Evolutionary conservation across 2,329 filamentous ascomycete species (phyloP).

Genomic region (Xylariaceae sp.): DNA sequence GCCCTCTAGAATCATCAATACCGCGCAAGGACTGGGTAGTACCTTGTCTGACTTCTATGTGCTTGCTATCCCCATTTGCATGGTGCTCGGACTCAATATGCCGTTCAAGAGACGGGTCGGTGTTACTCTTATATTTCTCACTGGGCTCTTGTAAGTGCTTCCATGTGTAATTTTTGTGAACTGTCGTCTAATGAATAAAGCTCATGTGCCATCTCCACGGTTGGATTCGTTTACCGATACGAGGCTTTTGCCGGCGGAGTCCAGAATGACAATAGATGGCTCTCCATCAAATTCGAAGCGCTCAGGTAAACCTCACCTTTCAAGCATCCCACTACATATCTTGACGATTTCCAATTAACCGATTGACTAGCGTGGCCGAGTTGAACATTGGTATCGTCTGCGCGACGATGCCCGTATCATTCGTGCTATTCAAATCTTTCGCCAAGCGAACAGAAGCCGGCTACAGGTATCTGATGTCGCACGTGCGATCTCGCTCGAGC

Average conservation of each 20-base stretch:
- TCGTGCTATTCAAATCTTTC: not conserved
- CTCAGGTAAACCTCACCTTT: not conserved
- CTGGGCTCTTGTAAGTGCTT: slow-evolving; percentile 1
- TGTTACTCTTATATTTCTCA: not conserved
- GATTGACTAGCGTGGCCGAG: slow-evolving; percentile 12
- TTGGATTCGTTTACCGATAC: not conserved
- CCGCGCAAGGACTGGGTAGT: not conserved
- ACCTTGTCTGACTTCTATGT: slow-evolving; percentile 1
- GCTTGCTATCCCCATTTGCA: not conserved
- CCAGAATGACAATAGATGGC: not conserved
- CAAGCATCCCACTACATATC: not conserved
- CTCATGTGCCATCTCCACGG: not conserved
- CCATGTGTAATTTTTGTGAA: not conserved
- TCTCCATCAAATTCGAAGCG: not conserved
- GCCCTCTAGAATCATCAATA: not conserved
- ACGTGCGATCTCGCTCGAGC: not conserved
- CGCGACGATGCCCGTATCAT: slow-evolving; percentile 14
- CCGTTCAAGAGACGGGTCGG: not conserved
- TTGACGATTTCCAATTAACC: not conserved
- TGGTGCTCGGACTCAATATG: not conserved
- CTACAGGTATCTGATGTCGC: not conserved
- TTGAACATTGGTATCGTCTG: slow-evolving; percentile 17
- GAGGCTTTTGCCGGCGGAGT: too few species aligned
- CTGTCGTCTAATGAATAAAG: not conserved
- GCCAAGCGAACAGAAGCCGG: not conserved